Evolutionary conservation across 2,329 filamentous ascomycete genomes (phyloP).

Genomic region (Xylariaceae sp.): DNA sequence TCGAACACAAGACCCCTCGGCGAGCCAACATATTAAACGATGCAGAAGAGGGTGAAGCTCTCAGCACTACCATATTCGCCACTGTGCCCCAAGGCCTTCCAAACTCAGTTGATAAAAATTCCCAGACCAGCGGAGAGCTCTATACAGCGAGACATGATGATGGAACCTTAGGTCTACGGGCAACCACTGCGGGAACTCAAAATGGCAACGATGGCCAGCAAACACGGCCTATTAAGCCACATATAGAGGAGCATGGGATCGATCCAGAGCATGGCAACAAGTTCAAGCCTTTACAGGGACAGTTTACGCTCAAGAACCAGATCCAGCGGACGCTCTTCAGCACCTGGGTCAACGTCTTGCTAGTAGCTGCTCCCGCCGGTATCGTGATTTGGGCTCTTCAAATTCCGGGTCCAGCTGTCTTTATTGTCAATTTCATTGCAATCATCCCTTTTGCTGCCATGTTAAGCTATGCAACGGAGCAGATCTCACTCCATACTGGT

Average conservation of each 20-base stretch:
- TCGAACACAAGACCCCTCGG: slow-evolving; percentile 12
- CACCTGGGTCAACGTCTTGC: slow-evolving; percentile 86
- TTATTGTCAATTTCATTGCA: slow-evolving; percentile 91
- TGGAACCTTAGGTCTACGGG: slow-evolving; percentile 16
- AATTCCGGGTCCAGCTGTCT: slow-evolving; percentile 56
- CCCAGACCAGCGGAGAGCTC: slow-evolving; percentile 1
- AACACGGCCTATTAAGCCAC: neutral
- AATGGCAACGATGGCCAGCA: neutral
- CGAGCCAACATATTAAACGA: slow-evolving; percentile 23
- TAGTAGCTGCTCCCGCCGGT: slow-evolving; percentile 79
- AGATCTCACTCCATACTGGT: slow-evolving; percentile 80
- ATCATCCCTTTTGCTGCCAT: slow-evolving; percentile 90
- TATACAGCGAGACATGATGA: slow-evolving; percentile 3
- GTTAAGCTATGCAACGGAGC: slow-evolving; percentile 88
- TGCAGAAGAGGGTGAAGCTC: slow-evolving; percentile 17
- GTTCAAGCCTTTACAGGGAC: slow-evolving; percentile 56
- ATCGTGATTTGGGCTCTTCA: slow-evolving; percentile 76
- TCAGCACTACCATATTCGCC: slow-evolving; percentile 13
- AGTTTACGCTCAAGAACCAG: slow-evolving; percentile 69
- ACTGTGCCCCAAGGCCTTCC: slow-evolving; percentile 21
- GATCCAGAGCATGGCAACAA: slow-evolving; percentile 42
- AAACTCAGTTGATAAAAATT: neutral
- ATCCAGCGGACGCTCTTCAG: slow-evolving; percentile 76
- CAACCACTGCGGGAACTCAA: slow-evolving; percentile 23
- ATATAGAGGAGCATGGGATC: slow-evolving; percentile 31